Percentiles rank a stretch among this genome's conserved stretches.
Conservation (phyloP, 495 filamentous ascomycete species). For the Podospora bellae-mahoneyi region DNA sequence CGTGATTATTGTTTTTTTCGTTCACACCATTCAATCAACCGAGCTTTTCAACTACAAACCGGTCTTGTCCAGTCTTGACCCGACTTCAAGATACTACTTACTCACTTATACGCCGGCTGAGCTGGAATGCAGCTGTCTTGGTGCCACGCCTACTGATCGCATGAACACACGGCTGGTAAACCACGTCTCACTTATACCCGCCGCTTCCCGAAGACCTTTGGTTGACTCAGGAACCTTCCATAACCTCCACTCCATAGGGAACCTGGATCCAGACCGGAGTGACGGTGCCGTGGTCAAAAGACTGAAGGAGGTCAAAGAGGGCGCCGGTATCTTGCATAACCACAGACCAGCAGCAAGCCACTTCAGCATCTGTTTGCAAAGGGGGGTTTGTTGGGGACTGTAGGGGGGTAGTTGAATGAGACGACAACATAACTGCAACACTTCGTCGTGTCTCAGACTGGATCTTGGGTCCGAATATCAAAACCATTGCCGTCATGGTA, state of each 20-base stretch:
- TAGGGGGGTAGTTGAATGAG: background rate
- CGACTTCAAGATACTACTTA: background rate
- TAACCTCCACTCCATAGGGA: slow-evolving; percentile 3
- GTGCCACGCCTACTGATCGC: slow-evolving; percentile 11
- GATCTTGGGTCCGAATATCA: slow-evolving; percentile 4
- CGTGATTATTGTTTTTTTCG: background rate
- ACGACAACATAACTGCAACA: slow-evolving; percentile 1
- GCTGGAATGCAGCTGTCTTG: slow-evolving; percentile 18
- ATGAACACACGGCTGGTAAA: slow-evolving; percentile 32
- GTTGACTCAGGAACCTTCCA: slow-evolving; percentile 7
- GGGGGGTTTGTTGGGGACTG: background rate
- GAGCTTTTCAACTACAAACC: slow-evolving; percentile 5
- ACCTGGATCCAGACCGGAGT: background rate
- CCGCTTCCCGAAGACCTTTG: slow-evolving; percentile 6
- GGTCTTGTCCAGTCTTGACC: background rate
- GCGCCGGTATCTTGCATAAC: background rate
- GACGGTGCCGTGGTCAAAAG: background rate
- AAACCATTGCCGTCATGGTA: slow-evolving; percentile 29
- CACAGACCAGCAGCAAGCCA: background rate
- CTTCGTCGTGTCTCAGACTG: slow-evolving; percentile 1
- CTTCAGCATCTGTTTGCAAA: background rate
- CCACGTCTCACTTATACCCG: slow-evolving; percentile 25
- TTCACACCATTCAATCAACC: background rate
- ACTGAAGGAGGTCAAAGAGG: background rate
- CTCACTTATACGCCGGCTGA: slow-evolving; percentile 14